Conservation (phyloP, 2,329 filamentous ascomycete species). For the Aschersonia sp. region DNA sequence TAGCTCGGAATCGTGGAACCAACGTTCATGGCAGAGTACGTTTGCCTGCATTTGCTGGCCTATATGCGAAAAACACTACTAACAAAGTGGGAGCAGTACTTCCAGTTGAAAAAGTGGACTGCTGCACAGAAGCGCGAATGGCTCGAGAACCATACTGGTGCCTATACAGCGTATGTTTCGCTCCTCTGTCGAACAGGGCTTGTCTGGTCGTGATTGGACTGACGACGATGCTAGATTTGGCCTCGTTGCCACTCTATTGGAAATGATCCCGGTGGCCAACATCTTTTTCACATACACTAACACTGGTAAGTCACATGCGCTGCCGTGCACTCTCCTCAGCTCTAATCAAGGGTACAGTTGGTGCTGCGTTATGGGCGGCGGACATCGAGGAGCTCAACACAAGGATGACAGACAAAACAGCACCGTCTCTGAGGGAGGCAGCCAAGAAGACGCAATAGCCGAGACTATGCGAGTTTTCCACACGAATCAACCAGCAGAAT, state of each 20-base stretch:
- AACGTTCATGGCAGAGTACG: slow-evolving; percentile 39
- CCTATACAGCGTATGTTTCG: slow-evolving; percentile 62
- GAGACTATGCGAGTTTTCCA: background rate
- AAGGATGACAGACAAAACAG: slow-evolving; percentile 33
- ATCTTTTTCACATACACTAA: slow-evolving; percentile 86
- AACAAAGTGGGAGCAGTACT: slow-evolving; percentile 45
- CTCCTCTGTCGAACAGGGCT: background rate
- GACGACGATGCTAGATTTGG: slow-evolving; percentile 45
- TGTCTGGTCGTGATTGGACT: background rate
- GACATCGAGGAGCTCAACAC: slow-evolving; percentile 54
- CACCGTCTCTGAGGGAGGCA: slow-evolving; percentile 33
- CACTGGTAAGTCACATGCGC: slow-evolving; percentile 33
- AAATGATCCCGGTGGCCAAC: slow-evolving; percentile 71
- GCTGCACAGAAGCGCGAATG: slow-evolving; percentile 49
- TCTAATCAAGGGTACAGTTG: slow-evolving; percentile 35
- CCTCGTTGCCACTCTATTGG: slow-evolving; percentile 60
- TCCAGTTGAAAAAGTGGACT: slow-evolving; percentile 79
- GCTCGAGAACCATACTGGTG: slow-evolving; percentile 53
- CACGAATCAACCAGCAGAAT: background rate
- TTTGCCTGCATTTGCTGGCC: slow-evolving; percentile 1
- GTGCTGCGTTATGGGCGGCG: slow-evolving; percentile 86
- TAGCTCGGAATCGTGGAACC: slow-evolving; percentile 32
- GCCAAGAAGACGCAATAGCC: slow-evolving; percentile 27
- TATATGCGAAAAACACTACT: slow-evolving; percentile 1
- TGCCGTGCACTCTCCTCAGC: too few relatives aligned